Base-by-base conservation (phyloP, 495 filamentous ascomycete species). In the Penicillium coprophilum region DNA sequence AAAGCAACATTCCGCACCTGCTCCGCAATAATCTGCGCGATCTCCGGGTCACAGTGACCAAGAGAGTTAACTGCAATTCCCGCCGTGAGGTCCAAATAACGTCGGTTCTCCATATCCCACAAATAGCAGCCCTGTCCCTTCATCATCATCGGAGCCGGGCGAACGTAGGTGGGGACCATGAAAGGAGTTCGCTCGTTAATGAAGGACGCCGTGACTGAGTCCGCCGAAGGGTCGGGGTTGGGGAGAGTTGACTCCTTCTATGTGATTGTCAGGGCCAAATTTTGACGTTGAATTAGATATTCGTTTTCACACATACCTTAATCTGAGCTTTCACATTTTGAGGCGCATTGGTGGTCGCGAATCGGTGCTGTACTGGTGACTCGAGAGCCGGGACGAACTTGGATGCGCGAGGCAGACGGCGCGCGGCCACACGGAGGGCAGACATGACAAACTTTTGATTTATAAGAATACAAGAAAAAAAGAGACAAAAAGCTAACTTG, bases 41-140 rank as follows among this genome's bases (percentile, higher is more conserved):
- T 79, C 62, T 85, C 85, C 6, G 85, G 80, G 57, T 97, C 87
- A 64, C 86, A 88, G 67, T 98, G 94, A 19, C 94, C 94, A 21
- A 98, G 82, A 19, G 88, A 85, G 75, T 91, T 97, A 55, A 98
- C 94, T 3, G 95, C 95, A 66, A 98, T 98, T 30, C 94, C 94
- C 8, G 92, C 89, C 1, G 92, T 97, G 57, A 97, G 87, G 74
- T 98, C 94, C 24, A 98, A 79, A 67, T 96, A 98, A 60, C 84
- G 84, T 46, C 90, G 77, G 67, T 93, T 88, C 74, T 96, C 91
- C 48, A 94, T 71, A 71, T 98, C 94, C 84, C 84, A 96, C 46
- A 98, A 69, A 66, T 92, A 91, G 50, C 85, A 91, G 2, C 94
- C 94, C 62, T 87, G 75, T 53, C 92, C 94, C 65, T 85, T 90